Evolutionary conservation across 2,329 filamentous ascomycete species (phyloP).

Genomic region (Cryphonectria japonica): DNA sequence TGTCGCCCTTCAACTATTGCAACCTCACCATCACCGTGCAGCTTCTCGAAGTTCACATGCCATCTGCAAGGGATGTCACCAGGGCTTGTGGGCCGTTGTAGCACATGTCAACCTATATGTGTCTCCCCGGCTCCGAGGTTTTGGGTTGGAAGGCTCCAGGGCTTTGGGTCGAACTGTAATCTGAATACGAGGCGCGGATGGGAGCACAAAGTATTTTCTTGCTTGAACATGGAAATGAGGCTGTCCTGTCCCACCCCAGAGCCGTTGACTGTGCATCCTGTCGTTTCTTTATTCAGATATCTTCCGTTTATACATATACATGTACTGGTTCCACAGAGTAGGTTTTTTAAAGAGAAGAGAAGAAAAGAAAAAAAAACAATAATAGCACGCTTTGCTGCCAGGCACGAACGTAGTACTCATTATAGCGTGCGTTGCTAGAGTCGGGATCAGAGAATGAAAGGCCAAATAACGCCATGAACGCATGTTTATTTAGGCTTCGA

Average conservation of each 20-base stretch:
- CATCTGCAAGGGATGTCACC: background rate
- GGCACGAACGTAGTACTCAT: too few species aligned
- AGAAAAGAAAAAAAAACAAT: too few species aligned
- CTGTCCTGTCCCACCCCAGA: background rate
- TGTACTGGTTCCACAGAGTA: too few species aligned
- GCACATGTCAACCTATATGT: background rate
- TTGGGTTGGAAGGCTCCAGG: background rate
- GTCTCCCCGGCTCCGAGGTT: background rate
- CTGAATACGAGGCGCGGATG: background rate
- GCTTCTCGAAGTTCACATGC: slow-evolving; percentile 8
- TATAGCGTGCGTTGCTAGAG: too few species aligned
- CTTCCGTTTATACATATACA: too few species aligned
- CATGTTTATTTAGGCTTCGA: background rate
- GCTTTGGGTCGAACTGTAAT: background rate
- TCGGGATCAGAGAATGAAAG: too few species aligned
- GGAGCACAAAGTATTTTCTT: background rate
- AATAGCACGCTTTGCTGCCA: background rate
- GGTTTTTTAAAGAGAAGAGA: too few species aligned
- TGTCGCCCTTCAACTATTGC: slow-evolving; percentile 2
- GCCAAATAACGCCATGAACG: too few species aligned
- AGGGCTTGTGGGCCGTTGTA: background rate
- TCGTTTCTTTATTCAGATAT: too few species aligned
- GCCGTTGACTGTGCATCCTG: background rate
- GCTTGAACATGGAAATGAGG: background rate
- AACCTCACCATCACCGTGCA: slow-evolving; percentile 4